Evolutionary conservation across 2,329 filamentous ascomycete genomes (phyloP), one percentile per base, ranked within the genome.

Genomic region (Aspergillus fumigatus): DNA sequence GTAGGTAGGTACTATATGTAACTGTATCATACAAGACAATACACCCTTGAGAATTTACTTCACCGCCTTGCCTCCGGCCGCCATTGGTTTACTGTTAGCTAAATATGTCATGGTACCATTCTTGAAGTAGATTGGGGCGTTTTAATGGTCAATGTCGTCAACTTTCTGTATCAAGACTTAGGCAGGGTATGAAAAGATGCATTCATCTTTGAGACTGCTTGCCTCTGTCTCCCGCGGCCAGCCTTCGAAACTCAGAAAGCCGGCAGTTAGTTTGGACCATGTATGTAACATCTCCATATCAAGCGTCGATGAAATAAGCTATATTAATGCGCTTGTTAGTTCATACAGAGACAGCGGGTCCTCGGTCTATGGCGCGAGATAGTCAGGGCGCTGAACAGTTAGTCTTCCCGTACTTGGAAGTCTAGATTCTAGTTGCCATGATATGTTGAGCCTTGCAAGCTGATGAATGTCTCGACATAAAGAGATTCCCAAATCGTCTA

Each of bases 321-420:
- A 10, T 52, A 41, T 59, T 63, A 57, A 62, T 35, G 26, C 23
- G 9, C 3, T 3, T 23, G 38, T 23, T 32, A 75, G 73, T 79
- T 79, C 47, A 71, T 79, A 38, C 73, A 77, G 60, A 70, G 73
- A 52, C 73, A 77, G 51, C 71, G 75, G 7, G 74, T 74, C 0
- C 59, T 79, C n/a, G 56, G 67, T n/a, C 62, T 79, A 8, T 79
- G 74, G 71, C 71, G 76, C 17, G 72, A 75, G 32, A 75, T 79
- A 35, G 62, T 76, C 10, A 65, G 76, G 50, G 69, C 73, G 41
- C 61, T 77, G 50, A 69, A 76, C 56, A 75, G 74, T 73, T 64
- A 58, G 66, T 61, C 53, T 32, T 32, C 3, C 32, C 23, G 23
- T 6, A 48, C 10, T 23, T 26, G 14, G 43, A 23, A 23, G 21